Evolutionary conservation across 2,329 filamentous ascomycete species (phyloP).

Genomic region (Cytospora piceicola): DNA sequence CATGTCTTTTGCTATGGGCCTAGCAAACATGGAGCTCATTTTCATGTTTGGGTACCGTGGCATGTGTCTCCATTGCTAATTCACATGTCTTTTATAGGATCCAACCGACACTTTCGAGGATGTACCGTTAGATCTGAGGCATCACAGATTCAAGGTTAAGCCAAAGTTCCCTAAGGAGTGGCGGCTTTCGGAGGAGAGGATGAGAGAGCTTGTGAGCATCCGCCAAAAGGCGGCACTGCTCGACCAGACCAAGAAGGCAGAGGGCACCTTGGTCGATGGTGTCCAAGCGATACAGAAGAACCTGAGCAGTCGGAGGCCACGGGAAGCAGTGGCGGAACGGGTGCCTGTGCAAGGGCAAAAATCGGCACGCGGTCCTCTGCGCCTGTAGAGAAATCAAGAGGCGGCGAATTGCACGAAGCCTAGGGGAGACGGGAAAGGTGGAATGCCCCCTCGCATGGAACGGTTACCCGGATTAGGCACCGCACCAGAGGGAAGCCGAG

Average conservation of each 20-base stretch:
- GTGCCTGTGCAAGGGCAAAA: constrained; percentile 11
- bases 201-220: constrained; percentile 64
- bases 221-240: constrained; percentile 56
- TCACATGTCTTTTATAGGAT: constrained; percentile 52
- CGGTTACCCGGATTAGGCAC: background rate
- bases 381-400: background rate
- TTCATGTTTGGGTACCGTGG: background rate
- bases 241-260: constrained; percentile 58
- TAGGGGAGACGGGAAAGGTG: background rate
- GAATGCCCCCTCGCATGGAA: background rate
- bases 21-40: background rate
- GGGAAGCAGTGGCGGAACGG: constrained; percentile 13
- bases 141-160: constrained; percentile 72
- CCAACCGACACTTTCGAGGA: constrained; percentile 82
- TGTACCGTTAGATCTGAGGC: constrained; percentile 84
- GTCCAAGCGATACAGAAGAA: constrained; percentile 49
- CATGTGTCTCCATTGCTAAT: constrained; percentile 8
- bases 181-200: constrained; percentile 74
- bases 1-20: background rate
- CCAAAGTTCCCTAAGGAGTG: constrained; percentile 80
- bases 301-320: constrained; percentile 33
- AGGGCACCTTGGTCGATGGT: constrained; percentile 65
- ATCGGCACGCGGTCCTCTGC: background rate
- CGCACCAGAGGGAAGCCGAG: background rate
- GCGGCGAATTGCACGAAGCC: background rate